Percentiles rank a stretch among this genome's conserved stretches.
Conservation (phyloP, 2,329 filamentous ascomycete species). For the Colletotrichum sp. region DNA sequence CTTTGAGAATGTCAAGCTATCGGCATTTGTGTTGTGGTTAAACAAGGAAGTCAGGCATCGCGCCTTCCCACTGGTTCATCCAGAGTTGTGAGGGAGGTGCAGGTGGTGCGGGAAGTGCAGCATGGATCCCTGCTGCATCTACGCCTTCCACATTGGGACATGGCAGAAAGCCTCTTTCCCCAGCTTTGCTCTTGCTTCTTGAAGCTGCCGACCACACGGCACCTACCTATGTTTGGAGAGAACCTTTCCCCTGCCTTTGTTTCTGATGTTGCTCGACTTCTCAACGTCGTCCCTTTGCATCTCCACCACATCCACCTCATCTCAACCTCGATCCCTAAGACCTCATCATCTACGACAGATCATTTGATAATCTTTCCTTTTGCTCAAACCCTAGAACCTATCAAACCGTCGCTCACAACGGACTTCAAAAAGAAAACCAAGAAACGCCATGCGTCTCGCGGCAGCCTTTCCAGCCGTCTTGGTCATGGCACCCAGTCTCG, state of each 20-base stretch:
- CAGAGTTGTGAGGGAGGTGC: constrained; percentile 5
- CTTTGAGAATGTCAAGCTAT: rapidly evolving
- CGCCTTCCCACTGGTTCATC: constrained; percentile 1
- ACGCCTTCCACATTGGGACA: not conserved
- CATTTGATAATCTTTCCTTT: not conserved
- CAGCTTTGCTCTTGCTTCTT: not conserved
- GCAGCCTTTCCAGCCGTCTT: constrained; percentile 10
- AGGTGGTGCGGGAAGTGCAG: constrained; percentile 9
- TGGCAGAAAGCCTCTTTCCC: not conserved
- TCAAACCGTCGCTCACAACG: not conserved
- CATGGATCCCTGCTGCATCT: not conserved
- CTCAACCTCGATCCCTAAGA: not conserved
- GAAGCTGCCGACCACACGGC: not conserved
- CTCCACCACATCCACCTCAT: not conserved
- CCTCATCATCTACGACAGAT: not conserved
- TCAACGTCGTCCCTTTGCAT: not conserved
- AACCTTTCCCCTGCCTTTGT: no score
- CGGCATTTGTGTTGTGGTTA: not conserved
- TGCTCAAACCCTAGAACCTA: not conserved
- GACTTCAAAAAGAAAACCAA: not conserved
- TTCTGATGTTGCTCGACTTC: not conserved
- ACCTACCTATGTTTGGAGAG: not conserved
- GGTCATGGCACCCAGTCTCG: constrained; percentile 32
- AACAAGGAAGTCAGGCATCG: not conserved
- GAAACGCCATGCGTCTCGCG: not conserved